Base-by-base conservation (phyloP, 164 flowering plant species). In the Paratinospora sagittata region DNA sequence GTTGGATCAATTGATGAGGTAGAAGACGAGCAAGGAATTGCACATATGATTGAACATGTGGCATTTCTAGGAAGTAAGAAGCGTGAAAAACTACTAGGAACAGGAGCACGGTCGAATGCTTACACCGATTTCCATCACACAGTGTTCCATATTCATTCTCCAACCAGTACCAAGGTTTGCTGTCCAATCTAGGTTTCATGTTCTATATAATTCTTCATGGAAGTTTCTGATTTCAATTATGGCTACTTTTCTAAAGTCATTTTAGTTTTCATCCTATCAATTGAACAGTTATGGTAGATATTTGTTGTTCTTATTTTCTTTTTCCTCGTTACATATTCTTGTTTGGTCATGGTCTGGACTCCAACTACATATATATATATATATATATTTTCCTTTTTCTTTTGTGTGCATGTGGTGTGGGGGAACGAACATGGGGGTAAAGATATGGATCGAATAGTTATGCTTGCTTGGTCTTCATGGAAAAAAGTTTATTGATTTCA, bases 11-110 rank as follows among this genome's bases (percentile, higher is more conserved):
- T 96, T 74, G 99, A 96, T 78, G 99, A 96, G 84, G 98, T 91
- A 79, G 99, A 96, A 30, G 99, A 96, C 80, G 99, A 96, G 80
- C 99, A 96, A 79, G 99, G 99, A 70, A 90, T 96, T 78, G 99
- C 99, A 14, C 99, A 96, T 79, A 96, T 96, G 99, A 96, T 96
- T 79, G 99, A 96, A 77, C 99, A 96, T 82, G 99, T 96, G 71
- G 98, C 98, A 69, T 96, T 96, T 76, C 89, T 96, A 76, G 99
- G 99, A 74, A 96, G 99, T 80, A 96, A 96, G 83, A 96, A 96
- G 81, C 96, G 99, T 78, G 99, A 96, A 80, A 89, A 90, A 76
- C 96, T 96, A 79, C 91, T 96, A 65, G 98, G 97, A 30, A 92
- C 98, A 14, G 99, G 99, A 34, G 97, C 99, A 39, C 85, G 98